phyloP scores from a whole-genome alignment of 2,329 filamentous ascomycete species.

The Cadophora malorum region DNA sequence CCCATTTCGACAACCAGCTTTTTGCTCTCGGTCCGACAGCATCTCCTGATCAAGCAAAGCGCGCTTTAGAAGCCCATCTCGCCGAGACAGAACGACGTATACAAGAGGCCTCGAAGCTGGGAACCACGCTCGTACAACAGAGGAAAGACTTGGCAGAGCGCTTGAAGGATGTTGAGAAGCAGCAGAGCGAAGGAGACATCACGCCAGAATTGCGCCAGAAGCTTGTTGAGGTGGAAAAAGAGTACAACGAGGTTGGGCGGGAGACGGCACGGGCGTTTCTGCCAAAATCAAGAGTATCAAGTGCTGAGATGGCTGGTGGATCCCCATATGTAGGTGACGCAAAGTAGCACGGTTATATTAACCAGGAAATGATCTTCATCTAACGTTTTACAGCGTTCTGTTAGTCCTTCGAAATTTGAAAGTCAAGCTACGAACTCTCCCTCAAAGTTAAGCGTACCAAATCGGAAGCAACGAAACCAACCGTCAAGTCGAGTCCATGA shows the following conservation, averaged over 20 bases:
- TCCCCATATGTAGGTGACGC: slow-evolving; percentile 53
- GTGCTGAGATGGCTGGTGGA: slow-evolving; percentile 60
- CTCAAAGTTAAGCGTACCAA: slow-evolving; percentile 86
- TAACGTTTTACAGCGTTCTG: slow-evolving; percentile 61
- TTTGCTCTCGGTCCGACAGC: slow-evolving; percentile 78
- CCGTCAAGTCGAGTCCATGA: slow-evolving; percentile 88
- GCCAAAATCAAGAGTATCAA: slow-evolving; percentile 80
- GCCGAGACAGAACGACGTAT: slow-evolving; percentile 91
- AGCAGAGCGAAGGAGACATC: slow-evolving; percentile 78
- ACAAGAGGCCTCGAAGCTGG: slow-evolving; percentile 88
- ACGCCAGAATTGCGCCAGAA: slow-evolving; percentile 82
- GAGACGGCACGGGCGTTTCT: slow-evolving; percentile 90
- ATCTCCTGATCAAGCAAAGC: slow-evolving; percentile 86
- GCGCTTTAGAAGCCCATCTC: slow-evolving; percentile 88
- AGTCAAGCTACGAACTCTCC: slow-evolving; percentile 85
- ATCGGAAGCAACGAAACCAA: slow-evolving; percentile 88
- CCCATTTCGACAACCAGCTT: slow-evolving; percentile 80
- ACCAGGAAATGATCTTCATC: slow-evolving; percentile 25
- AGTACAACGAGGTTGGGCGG: slow-evolving; percentile 91
- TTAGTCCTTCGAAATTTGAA: slow-evolving; percentile 80
- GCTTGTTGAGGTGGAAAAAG: slow-evolving; percentile 86
- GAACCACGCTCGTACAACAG: slow-evolving; percentile 86
- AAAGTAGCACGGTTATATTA: slow-evolving; percentile 47
- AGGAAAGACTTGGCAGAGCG: slow-evolving; percentile 82
- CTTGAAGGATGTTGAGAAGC: slow-evolving; percentile 82